Evolutionary conservation across 2,329 filamentous ascomycete species (phyloP).

Genomic region (Dissoconium aciculare): DNA sequence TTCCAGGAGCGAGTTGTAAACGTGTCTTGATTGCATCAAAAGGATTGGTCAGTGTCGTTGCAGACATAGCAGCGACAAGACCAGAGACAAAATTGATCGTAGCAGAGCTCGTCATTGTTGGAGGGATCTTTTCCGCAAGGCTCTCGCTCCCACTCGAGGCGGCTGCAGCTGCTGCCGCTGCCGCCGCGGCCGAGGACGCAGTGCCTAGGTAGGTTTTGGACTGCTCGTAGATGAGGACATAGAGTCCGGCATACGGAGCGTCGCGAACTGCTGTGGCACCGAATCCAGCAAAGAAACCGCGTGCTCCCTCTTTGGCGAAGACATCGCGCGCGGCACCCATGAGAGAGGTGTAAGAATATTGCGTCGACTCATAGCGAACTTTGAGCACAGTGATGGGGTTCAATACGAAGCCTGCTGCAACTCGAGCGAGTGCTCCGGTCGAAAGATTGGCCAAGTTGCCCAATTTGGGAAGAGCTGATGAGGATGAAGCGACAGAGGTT

Average conservation of each 20-base stretch:
- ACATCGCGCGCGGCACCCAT: conserved; percentile 61
- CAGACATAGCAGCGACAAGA: conserved; percentile 62
- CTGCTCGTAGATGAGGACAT: conserved; percentile 87
- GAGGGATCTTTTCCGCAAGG: conserved; percentile 7
- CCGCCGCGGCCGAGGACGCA: conserved; percentile 12
- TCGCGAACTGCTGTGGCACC: conserved; percentile 86
- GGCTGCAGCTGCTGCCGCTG: conserved; percentile 2
- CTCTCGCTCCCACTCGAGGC: conserved; percentile 12
- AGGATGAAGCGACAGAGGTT: conserved; percentile 22
- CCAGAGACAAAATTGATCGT: conserved; percentile 78
- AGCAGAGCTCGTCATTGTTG: conserved; percentile 32
- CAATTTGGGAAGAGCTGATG: conserved; percentile 65
- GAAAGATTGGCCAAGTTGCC: conserved; percentile 72
- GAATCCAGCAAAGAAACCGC: conserved; percentile 85
- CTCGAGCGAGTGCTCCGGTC: conserved; percentile 70
- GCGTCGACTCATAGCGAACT: conserved; percentile 79
- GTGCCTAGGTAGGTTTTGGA: conserved; percentile 49
- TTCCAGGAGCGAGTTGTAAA: conserved; percentile 72
- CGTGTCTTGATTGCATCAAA: conserved; percentile 95
- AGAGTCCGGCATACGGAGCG: conserved; percentile 90
- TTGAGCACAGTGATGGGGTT: conserved; percentile 97
- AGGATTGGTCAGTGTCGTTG: conserved; percentile 82
- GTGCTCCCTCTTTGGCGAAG: conserved; percentile 52
- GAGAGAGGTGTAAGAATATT: conserved; percentile 72
- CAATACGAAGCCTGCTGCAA: conserved; percentile 74